Conservation (phyloP, 148 eudicot species). For the Tetragonia tetragonoides region DNA sequence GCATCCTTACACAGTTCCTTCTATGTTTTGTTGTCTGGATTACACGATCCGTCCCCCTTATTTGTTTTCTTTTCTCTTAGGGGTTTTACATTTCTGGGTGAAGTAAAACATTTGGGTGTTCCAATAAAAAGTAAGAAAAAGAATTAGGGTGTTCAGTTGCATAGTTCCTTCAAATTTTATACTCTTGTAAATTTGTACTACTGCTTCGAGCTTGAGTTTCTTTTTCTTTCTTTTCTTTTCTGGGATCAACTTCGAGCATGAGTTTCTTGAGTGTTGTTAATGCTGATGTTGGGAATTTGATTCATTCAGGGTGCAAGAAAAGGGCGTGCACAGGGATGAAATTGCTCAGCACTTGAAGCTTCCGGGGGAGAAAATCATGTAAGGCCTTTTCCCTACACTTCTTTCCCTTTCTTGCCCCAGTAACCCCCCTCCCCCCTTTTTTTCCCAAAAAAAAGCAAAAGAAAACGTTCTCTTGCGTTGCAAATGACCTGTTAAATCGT, state of each 20-base stretch:
- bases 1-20: too few species aligned
- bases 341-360: slow-evolving; percentile 62
- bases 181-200: too few species aligned
- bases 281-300: background rate
- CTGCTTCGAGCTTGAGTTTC: background rate
- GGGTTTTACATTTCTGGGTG: background rate
- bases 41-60: too few species aligned
- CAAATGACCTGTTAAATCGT: slow-evolving; percentile 3
- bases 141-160: background rate
- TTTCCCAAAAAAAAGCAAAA: background rate
- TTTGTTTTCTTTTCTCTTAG: background rate
- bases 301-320: slow-evolving; percentile 57
- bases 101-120: background rate
- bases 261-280: too few species aligned
- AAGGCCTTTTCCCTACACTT: slow-evolving; percentile 26
- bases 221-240: background rate
- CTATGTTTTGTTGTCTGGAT: too few species aligned
- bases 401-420: too few species aligned
- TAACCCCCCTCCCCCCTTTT: background rate
- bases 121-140: too few species aligned
- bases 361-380: slow-evolving; percentile 66
- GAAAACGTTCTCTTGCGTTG: background rate
- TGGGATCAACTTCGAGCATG: background rate
- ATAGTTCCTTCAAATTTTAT: too few species aligned
- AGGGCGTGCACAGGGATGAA: slow-evolving; percentile 78